Evolutionary conservation across 2,329 filamentous ascomycete species (phyloP).

Genomic region (Colletotrichum sansevieriae): DNA sequence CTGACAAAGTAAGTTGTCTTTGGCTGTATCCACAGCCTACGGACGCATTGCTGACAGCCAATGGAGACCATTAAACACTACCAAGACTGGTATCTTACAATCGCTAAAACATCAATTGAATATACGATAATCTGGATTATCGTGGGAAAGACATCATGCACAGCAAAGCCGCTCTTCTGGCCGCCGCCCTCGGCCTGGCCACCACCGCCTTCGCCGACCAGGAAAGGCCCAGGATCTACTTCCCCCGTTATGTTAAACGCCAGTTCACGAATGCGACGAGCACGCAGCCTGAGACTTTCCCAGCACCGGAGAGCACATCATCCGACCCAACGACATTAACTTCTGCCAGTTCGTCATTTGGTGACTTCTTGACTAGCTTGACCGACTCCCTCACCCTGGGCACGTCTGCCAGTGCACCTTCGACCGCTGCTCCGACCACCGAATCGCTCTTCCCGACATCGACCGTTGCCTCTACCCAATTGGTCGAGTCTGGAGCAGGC

Average conservation of each 20-base stretch:
- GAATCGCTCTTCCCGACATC: slow-evolving; percentile 16
- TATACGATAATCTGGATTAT: slow-evolving; percentile 10
- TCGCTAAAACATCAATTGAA: slow-evolving; percentile 37
- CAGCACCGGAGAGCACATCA: slow-evolving; percentile 45
- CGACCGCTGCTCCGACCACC: slow-evolving; percentile 3
- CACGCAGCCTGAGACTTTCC: slow-evolving; percentile 48
- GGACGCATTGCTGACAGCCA: slow-evolving; percentile 26
- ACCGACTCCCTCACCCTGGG: slow-evolving; percentile 40
- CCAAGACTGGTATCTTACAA: slow-evolving; percentile 35
- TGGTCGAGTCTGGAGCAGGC: slow-evolving; percentile 11
- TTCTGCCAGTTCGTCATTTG: slow-evolving; percentile 17
- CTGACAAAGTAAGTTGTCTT: slow-evolving; percentile 54
- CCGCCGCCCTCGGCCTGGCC: slow-evolving; percentile 63
- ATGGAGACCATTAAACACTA: slow-evolving; percentile 11
- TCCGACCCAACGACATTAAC: slow-evolving; percentile 29
- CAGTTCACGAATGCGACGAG: slow-evolving; percentile 60
- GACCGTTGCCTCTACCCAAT: slow-evolving; percentile 18
- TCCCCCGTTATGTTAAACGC: slow-evolving; percentile 68
- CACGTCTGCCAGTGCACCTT: slow-evolving; percentile 27
- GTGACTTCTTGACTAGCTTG: slow-evolving; percentile 39
- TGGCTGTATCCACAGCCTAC: slow-evolving; percentile 35
- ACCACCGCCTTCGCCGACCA: slow-evolving; percentile 60
- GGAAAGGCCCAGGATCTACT: slow-evolving; percentile 66
- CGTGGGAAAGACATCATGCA: slow-evolving; percentile 59
- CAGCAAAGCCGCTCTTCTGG: slow-evolving; percentile 59